A percentile compares a stretch with the other conserved stretches of the same genome.
phyloP scores from a whole-genome alignment of 2,329 filamentous ascomycete genomes.

The Trichoderma breve region DNA sequence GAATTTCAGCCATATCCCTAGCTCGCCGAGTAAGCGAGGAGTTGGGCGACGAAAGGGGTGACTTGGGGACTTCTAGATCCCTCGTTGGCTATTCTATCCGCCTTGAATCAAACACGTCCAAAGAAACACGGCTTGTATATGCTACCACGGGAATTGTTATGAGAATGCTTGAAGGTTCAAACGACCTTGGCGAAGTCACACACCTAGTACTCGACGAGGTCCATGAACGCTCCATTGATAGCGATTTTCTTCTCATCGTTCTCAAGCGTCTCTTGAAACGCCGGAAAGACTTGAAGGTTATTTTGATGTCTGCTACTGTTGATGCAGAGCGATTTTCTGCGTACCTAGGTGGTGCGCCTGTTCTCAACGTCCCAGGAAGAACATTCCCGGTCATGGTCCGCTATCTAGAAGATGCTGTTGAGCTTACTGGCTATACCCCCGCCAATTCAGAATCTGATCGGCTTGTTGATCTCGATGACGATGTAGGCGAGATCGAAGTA shows the following conservation, averaged over 20 bases:
- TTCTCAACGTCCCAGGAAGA: slow-evolving; percentile 86
- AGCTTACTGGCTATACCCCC: slow-evolving; percentile 72
- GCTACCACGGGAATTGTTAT: slow-evolving; percentile 94
- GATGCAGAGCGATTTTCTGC: slow-evolving; percentile 87
- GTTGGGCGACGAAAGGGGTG: slow-evolving; percentile 77
- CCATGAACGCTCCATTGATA: slow-evolving; percentile 93
- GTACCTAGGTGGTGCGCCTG: slow-evolving; percentile 81
- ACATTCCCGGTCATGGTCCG: slow-evolving; percentile 89
- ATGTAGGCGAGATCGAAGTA: slow-evolving; percentile 50
- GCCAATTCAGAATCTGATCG: slow-evolving; percentile 47
- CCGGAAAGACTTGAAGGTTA: slow-evolving; percentile 81
- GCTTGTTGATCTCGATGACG: slow-evolving; percentile 63
- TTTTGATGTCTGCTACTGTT: slow-evolving; percentile 97
- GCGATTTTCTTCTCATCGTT: slow-evolving; percentile 91
- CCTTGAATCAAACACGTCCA: slow-evolving; percentile 80
- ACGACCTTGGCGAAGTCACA: slow-evolving; percentile 83
- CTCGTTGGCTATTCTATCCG: slow-evolving; percentile 93
- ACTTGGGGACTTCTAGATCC: slow-evolving; percentile 78
- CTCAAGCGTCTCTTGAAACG: slow-evolving; percentile 76
- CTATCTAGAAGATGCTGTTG: slow-evolving; percentile 90
- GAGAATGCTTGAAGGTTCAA: slow-evolving; percentile 89
- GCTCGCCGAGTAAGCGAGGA: slow-evolving; percentile 93
- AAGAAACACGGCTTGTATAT: slow-evolving; percentile 81
- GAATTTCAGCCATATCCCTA: slow-evolving; percentile 94
- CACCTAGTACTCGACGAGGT: slow-evolving; percentile 97